phyloP scores from a whole-genome alignment of 2,329 filamentous ascomycete species.

The Aspergillus sojae region DNA sequence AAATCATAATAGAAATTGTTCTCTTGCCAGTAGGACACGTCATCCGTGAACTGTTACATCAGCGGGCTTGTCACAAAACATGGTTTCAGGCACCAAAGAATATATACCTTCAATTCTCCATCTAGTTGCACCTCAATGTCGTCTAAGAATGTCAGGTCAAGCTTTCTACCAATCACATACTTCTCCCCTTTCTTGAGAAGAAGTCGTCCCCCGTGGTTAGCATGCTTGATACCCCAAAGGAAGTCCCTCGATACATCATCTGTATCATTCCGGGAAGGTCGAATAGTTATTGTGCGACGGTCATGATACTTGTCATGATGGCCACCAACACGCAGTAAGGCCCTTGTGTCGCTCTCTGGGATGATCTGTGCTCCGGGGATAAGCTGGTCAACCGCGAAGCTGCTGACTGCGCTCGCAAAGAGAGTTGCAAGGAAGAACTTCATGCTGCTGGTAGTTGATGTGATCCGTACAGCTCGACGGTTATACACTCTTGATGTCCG shows the following conservation, averaged over 20 bases:
- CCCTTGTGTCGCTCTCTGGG: conserved; percentile 22
- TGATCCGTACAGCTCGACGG: not conserved
- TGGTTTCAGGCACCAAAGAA: not conserved
- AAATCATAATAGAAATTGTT: conserved; percentile 56
- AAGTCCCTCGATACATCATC: conserved; percentile 63
- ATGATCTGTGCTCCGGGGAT: conserved; percentile 31
- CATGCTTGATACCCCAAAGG: conserved; percentile 55
- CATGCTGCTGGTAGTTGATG: conserved; percentile 18
- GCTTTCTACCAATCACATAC: conserved; percentile 61
- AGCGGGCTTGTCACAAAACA: not conserved
- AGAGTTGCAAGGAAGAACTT: conserved; percentile 28
- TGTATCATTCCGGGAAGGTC: conserved; percentile 55
- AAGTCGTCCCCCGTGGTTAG: conserved; percentile 62
- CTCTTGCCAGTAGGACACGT: conserved; percentile 52
- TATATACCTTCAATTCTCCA: conserved; percentile 54
- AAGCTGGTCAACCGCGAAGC: conserved; percentile 21
- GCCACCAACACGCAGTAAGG: conserved; percentile 27
- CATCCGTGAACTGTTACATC: conserved; percentile 46
- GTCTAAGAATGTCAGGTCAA: conserved; percentile 61
- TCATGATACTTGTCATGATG: conserved; percentile 31
- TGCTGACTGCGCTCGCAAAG: conserved; percentile 22
- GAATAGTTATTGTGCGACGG: conserved; percentile 54
- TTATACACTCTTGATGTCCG: not conserved
- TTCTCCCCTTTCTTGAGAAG: conserved; percentile 57
- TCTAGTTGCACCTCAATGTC: conserved; percentile 62